phyloP scores from a whole-genome alignment of 768 basidiomycete genomes.

The Kwoniella sp. region DNA sequence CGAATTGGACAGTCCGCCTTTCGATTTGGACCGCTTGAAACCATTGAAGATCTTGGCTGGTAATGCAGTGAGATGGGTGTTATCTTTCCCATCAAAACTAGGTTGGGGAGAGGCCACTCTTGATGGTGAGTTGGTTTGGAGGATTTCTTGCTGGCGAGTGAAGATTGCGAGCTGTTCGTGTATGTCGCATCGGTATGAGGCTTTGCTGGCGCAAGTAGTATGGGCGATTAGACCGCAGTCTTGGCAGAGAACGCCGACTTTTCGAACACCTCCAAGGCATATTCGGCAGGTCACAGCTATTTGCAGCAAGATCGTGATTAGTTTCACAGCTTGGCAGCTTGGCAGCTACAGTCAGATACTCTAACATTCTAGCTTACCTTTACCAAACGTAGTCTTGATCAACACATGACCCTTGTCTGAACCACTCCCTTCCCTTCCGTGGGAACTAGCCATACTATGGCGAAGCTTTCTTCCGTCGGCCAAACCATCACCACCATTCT shows the following conservation, averaged over 20 bases:
- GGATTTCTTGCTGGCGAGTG: conserved; percentile 33
- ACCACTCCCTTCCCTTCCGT: conserved; percentile 24
- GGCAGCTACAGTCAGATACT: no score
- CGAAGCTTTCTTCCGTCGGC: conserved; percentile 8
- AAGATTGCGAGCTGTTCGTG: conserved; percentile 32
- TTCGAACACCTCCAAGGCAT: conserved; percentile 77
- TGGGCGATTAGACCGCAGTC: conserved; percentile 89
- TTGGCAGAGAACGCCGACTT: conserved; percentile 81
- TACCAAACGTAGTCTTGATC: conserved; percentile 88
- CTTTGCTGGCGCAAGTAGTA: conserved; percentile 52
- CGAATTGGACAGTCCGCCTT: conserved; percentile 6
- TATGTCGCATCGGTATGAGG: conserved; percentile 28
- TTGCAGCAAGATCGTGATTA: not conserved
- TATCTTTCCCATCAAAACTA: conserved; percentile 25
- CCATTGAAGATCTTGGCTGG: conserved; percentile 29
- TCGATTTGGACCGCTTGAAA: conserved; percentile 28
- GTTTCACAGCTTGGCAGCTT: not conserved
- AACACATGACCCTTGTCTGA: conserved; percentile 69
- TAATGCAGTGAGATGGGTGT: conserved; percentile 13
- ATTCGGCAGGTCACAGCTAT: conserved; percentile 84
- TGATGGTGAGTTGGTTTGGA: conserved; percentile 18
- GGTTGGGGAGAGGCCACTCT: conserved; percentile 26
- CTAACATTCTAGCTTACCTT: conserved; percentile 81
- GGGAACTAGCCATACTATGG: conserved; percentile 58
- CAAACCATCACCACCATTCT: conserved; percentile 9